Evolutionary conservation across 768 basidiomycete species (phyloP).

Genomic region (Trametes coccinea): DNA sequence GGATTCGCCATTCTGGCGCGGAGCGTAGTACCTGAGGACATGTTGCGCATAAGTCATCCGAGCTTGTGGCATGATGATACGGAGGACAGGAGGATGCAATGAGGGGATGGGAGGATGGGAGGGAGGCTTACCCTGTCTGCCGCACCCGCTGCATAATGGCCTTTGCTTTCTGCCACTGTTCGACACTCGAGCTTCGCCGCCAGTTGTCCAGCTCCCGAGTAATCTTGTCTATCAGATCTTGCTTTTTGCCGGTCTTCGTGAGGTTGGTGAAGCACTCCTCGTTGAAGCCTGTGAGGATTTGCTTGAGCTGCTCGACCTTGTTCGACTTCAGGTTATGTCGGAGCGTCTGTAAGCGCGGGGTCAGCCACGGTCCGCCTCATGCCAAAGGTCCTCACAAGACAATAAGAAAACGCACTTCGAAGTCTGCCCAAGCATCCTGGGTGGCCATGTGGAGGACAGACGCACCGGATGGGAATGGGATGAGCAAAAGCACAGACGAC

Average conservation of each 20-base stretch:
- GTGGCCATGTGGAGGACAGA: constrained; percentile 50
- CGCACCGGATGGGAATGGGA: constrained; percentile 8
- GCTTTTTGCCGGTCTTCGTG: constrained; percentile 81
- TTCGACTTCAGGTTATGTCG: constrained; percentile 72
- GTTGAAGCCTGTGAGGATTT: constrained; percentile 75
- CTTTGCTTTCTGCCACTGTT: constrained; percentile 72
- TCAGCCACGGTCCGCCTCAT: not conserved
- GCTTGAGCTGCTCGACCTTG: constrained; percentile 85
- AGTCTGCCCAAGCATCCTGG: constrained; percentile 66
- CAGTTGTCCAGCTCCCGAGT: constrained; percentile 57
- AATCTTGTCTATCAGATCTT: constrained; percentile 83
- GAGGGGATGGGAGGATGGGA: constrained; percentile 1
- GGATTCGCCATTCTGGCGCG: constrained; percentile 12
- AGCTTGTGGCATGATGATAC: not conserved
- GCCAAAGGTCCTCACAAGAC: constrained; percentile 6
- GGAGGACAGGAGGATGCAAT: too few species aligned
- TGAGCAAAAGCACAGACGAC: constrained; percentile 6
- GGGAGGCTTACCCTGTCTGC: constrained; percentile 60
- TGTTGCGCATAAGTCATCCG: not conserved
- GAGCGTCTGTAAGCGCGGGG: constrained; percentile 49
- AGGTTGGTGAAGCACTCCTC: constrained; percentile 71
- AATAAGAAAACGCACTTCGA: constrained; percentile 54
- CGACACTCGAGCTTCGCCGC: constrained; percentile 54
- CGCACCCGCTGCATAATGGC: constrained; percentile 68
- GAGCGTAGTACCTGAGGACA: constrained; percentile 15